phyloP scores from a whole-genome alignment of 129 eudicot species.

The Kitagawia praeruptora region DNA sequence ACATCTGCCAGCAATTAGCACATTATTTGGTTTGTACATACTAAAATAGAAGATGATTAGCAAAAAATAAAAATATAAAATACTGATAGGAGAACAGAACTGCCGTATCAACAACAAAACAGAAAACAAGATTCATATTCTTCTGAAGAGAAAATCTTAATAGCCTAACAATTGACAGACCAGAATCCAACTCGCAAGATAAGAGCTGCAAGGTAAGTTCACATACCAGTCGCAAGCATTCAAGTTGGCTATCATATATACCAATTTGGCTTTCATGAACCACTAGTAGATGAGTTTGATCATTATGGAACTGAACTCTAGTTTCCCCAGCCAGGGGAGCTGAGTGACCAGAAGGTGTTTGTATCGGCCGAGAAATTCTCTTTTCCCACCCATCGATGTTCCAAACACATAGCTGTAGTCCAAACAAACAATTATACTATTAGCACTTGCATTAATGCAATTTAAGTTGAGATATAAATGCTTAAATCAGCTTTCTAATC shows the following conservation, averaged over 20 bases:
- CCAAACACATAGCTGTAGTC: constrained; percentile 61
- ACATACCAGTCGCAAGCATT: constrained; percentile 61
- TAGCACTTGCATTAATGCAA: constrained; percentile 1
- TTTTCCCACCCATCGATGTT: constrained; percentile 76
- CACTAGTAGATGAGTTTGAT: constrained; percentile 63
- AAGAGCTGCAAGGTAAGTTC: background rate
- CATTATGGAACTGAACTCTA: constrained; percentile 68
- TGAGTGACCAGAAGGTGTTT: constrained; percentile 48
- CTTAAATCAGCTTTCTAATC: background rate
- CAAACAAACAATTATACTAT: constrained; percentile 2
- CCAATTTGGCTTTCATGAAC: constrained; percentile 78
- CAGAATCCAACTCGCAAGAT: background rate
- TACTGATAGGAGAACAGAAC: background rate
- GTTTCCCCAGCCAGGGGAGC: constrained; percentile 65
- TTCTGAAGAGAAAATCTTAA: background rate
- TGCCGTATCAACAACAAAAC: background rate
- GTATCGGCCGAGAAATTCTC: constrained; percentile 57
- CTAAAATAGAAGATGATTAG: background rate
- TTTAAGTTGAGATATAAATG: background rate
- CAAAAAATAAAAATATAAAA: background rate
- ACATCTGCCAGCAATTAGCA: background rate
- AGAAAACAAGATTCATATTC: too few species aligned
- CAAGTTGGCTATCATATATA: constrained; percentile 62
- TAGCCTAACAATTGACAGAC: background rate
- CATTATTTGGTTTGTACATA: background rate